Conservation (phyloP, 148 eudicot species). For the Linanthus parryae region DNA sequence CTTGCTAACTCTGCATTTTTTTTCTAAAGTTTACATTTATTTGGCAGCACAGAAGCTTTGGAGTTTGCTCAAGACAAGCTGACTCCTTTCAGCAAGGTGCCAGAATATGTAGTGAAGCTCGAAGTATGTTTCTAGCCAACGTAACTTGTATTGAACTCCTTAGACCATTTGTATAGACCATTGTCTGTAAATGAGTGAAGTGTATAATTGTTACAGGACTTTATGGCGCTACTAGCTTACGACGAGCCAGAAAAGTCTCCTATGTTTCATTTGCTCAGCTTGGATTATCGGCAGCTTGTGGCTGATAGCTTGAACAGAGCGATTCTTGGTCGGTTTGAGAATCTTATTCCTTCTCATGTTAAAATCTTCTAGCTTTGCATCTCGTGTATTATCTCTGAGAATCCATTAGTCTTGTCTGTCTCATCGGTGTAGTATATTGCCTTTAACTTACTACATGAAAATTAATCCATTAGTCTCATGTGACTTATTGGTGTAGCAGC, state of each 20-base stretch:
- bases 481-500: slow-evolving; percentile 29
- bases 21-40: slow-evolving; percentile 16
- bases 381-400: background rate
- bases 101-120: slow-evolving; percentile 60
- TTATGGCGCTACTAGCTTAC: slow-evolving; percentile 84
- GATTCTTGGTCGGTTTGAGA: slow-evolving; percentile 67
- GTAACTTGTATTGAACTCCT: slow-evolving; percentile 1
- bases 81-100: slow-evolving; percentile 63
- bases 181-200: background rate
- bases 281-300: slow-evolving; percentile 57
- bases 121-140: slow-evolving; percentile 43
- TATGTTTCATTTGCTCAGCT: slow-evolving; percentile 69
- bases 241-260: slow-evolving; percentile 93
- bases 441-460: background rate
- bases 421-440: background rate
- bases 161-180: background rate
- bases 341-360: slow-evolving; percentile 1
- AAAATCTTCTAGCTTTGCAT: background rate
- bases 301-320: slow-evolving; percentile 79
- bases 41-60: slow-evolving; percentile 81
- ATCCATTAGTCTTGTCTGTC: background rate
- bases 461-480: slow-evolving; percentile 7
- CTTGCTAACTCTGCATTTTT: slow-evolving; percentile 2
- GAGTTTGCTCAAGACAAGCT: slow-evolving; percentile 74
- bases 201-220: slow-evolving; percentile 43